Percentiles rank a stretch among this genome's conserved stretches.
Evolutionary conservation across 2,329 filamentous ascomycete genomes (phyloP).

Genomic region (Rutstroemia sp.): DNA sequence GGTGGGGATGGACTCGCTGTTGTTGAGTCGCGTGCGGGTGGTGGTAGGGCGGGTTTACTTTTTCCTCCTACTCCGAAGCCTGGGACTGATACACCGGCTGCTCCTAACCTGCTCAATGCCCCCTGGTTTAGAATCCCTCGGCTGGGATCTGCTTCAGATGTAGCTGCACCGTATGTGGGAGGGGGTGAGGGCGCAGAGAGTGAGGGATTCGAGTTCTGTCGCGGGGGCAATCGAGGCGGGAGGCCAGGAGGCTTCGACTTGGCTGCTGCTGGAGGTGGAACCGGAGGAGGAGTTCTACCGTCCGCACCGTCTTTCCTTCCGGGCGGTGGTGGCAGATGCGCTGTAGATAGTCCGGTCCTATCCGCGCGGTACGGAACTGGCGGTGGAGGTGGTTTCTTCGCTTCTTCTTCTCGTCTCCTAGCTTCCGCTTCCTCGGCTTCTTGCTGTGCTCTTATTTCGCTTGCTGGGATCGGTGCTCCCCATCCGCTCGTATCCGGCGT

Average conservation of each 20-base stretch:
- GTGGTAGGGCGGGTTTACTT: constrained; percentile 29
- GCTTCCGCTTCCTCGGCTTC: constrained; percentile 27
- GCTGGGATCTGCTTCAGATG: constrained; percentile 25
- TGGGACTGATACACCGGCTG: constrained; percentile 59
- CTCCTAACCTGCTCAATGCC: constrained; percentile 48
- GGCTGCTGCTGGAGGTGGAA: constrained; percentile 9
- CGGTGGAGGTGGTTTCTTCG: constrained; percentile 31
- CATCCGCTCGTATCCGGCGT: constrained; percentile 33
- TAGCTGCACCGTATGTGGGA: constrained; percentile 27
- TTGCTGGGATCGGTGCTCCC: constrained; percentile 36
- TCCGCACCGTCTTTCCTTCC: constrained; percentile 32
- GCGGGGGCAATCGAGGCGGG: constrained; percentile 53
- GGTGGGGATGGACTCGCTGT: constrained; percentile 13
- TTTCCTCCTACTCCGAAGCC: constrained; percentile 50
- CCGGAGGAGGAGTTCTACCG: constrained; percentile 20
- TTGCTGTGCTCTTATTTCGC: constrained; percentile 26
- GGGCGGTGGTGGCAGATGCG: constrained; percentile 54
- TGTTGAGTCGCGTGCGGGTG: constrained; percentile 6
- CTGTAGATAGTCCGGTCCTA: constrained; percentile 52
- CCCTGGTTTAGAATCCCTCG: constrained; percentile 32
- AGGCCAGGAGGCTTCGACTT: constrained; percentile 33
- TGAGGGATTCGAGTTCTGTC: constrained; percentile 32
- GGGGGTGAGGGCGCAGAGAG: constrained; percentile 35
- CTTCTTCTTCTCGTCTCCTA: constrained; percentile 24
- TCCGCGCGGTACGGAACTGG: constrained; percentile 54